These are phyloP conservation scores for Barnettozyma vustinii DNA, from an alignment of 805 yeast species.

Conservation along the genomic window DNA sequence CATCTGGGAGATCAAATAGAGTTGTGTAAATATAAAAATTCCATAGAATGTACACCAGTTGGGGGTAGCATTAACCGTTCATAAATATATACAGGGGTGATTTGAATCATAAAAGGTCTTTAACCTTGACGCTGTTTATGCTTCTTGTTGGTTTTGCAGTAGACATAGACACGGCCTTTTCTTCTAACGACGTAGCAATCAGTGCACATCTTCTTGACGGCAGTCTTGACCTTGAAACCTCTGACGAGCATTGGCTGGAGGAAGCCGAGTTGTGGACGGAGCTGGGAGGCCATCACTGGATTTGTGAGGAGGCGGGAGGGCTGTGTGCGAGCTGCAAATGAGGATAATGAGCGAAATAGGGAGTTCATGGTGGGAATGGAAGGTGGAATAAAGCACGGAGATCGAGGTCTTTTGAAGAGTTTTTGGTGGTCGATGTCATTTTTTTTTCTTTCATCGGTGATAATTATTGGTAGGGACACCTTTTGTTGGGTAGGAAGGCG, in stretches of 20 bases:
- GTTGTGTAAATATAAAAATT: neutral
- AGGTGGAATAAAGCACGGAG: neutral
- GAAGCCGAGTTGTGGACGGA: slow-evolving; percentile 3
- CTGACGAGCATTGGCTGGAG: slow-evolving; percentile 38
- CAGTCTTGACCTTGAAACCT: slow-evolving; percentile 85
- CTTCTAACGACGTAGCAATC: slow-evolving; percentile 89
- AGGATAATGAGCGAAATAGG: slow-evolving; percentile 16
- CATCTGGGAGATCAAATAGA: slow-evolving; percentile 32
- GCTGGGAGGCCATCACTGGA: slow-evolving; percentile 11
- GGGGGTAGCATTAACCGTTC: neutral
- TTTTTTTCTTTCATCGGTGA: neutral
- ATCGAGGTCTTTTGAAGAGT: neutral
- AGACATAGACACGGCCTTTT: slow-evolving; percentile 89
- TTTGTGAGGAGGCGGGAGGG: slow-evolving; percentile 16
- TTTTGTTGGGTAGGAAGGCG: neutral
- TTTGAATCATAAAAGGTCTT: neutral
- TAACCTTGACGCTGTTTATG: slow-evolving; percentile 92
- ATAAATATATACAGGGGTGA: neutral
- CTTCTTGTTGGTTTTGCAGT: slow-evolving; percentile 88
- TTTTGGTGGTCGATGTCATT: neutral
- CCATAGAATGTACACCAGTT: neutral
- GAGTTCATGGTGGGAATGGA: slow-evolving; percentile 5
- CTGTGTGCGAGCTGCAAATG: slow-evolving; percentile 15
- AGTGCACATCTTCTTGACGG: slow-evolving; percentile 89
- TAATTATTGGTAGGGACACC: neutral